Conservation (phyloP, 495 filamentous ascomycete species). For the Neurospora sp. region DNA sequence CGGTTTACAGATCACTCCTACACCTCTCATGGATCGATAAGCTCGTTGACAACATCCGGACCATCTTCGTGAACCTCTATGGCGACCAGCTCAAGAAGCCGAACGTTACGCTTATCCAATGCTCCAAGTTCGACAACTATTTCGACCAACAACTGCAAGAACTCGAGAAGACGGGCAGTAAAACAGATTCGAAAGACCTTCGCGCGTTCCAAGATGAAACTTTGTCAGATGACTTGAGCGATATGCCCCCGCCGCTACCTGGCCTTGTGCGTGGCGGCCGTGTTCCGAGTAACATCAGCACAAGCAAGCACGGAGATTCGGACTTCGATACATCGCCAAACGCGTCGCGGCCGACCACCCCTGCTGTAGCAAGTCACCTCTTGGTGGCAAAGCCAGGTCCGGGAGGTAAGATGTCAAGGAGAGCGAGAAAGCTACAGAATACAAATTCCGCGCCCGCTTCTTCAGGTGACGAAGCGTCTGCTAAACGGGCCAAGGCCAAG, state of each 20-base stretch:
- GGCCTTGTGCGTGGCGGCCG: conserved; percentile 22
- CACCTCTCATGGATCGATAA: conserved; percentile 97
- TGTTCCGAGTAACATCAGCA: conserved; percentile 7
- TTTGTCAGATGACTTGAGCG: conserved; percentile 20
- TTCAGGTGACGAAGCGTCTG: conserved; percentile 66
- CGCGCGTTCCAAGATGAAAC: conserved; percentile 33
- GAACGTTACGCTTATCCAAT: conserved; percentile 63
- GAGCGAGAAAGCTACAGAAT: conserved; percentile 65
- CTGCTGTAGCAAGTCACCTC: conserved; percentile 50
- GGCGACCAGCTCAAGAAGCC: conserved; percentile 75
- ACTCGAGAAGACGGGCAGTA: conserved; percentile 48
- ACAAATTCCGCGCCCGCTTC: conserved; percentile 56
- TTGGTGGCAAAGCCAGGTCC: conserved; percentile 63
- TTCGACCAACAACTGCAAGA: conserved; percentile 88
- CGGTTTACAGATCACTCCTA: conserved; percentile 89
- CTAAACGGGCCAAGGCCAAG: conserved; percentile 49
- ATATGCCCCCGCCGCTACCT: conserved; percentile 36
- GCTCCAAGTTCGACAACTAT: conserved; percentile 75
- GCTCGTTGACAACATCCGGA: conserved; percentile 85
- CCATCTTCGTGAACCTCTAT: conserved; percentile 81
- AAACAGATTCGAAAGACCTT: conserved; percentile 19
- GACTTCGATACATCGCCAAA: conserved; percentile 64
- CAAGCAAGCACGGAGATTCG: conserved; percentile 35
- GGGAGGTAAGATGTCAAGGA: conserved; percentile 62
- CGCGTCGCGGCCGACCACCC: conserved; percentile 68